phyloP scores from a whole-genome alignment of 2,329 filamentous ascomycete genomes.

The Thermoascus crustaceus region DNA sequence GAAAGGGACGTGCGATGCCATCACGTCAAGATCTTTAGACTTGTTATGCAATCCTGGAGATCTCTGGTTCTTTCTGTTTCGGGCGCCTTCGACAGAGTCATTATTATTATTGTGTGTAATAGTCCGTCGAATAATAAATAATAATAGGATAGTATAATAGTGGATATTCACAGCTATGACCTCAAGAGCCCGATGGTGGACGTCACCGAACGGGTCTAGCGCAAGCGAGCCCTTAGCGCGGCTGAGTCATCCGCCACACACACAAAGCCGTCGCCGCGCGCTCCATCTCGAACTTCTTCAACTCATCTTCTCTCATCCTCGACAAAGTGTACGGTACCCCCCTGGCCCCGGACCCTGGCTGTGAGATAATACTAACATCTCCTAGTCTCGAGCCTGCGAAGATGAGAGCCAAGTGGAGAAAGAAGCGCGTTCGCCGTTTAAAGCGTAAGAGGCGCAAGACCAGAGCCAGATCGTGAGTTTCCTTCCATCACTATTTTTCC shows the following conservation, averaged over 20 bases:
- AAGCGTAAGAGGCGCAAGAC: slow-evolving; percentile 99
- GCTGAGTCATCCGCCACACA: slow-evolving; percentile 35
- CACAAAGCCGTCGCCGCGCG: slow-evolving; percentile 30
- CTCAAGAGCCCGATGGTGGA: too few species aligned
- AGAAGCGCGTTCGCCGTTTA: slow-evolving; percentile 98
- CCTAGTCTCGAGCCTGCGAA: slow-evolving; percentile 32
- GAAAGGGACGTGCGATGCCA: too few species aligned
- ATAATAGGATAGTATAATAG: too few species aligned
- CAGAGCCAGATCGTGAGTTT: slow-evolving; percentile 84
- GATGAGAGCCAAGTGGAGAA: slow-evolving; percentile 99
- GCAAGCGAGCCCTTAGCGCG: slow-evolving; percentile 25
- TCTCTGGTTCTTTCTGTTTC: too few species aligned
- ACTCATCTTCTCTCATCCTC: slow-evolving; percentile 40
- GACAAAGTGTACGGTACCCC: slow-evolving; percentile 33
- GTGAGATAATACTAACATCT: slow-evolving; percentile 7
- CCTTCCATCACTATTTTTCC: background rate
- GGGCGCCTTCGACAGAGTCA: too few species aligned
- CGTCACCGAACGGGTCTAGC: too few species aligned
- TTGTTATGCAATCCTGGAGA: too few species aligned
- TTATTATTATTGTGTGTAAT: too few species aligned
- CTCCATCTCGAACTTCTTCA: slow-evolving; percentile 28
- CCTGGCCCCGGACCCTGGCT: background rate
- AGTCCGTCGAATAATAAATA: too few species aligned
- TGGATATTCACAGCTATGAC: too few species aligned
- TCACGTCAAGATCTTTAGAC: too few species aligned